Conservation (phyloP, 1,139 yeast species). For the Geotrichum europaeum region DNA sequence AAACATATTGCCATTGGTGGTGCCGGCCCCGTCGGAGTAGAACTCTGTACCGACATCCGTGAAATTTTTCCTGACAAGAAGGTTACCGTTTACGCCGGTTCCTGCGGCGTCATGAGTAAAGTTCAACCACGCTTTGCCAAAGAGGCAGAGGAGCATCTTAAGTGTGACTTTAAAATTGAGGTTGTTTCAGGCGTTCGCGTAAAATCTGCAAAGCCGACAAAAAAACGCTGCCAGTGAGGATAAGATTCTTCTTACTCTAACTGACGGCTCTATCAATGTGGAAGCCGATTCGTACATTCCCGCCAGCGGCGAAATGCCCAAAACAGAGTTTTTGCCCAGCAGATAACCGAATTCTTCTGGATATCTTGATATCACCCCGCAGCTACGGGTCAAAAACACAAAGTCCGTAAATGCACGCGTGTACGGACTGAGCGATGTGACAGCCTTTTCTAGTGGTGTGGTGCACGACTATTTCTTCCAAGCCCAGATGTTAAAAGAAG, state of each 20-base stretch:
- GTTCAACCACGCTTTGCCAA: neutral
- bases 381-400: neutral
- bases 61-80: constrained; percentile 8
- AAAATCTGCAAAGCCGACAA: neutral
- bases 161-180: neutral
- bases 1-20: constrained; percentile 11
- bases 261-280: constrained; percentile 2
- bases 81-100: constrained; percentile 8
- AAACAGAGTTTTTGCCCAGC: constrained; percentile 7
- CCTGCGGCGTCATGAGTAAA: constrained; percentile 1
- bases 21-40: constrained; percentile 9
- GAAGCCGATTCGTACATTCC: constrained; percentile 7
- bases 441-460: neutral
- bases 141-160: neutral
- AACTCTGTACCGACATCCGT: constrained; percentile 7
- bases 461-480: neutral
- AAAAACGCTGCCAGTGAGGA: neutral
- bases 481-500: neutral
- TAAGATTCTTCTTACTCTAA: neutral
- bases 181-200: neutral
- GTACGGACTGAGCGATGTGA: constrained; percentile 6
- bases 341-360: neutral
- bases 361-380: neutral
- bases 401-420: neutral
- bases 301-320: constrained; percentile 7